Evolutionary conservation across 257 asterid species (phyloP).

Genomic region (Capsicum rhomboideum): DNA sequence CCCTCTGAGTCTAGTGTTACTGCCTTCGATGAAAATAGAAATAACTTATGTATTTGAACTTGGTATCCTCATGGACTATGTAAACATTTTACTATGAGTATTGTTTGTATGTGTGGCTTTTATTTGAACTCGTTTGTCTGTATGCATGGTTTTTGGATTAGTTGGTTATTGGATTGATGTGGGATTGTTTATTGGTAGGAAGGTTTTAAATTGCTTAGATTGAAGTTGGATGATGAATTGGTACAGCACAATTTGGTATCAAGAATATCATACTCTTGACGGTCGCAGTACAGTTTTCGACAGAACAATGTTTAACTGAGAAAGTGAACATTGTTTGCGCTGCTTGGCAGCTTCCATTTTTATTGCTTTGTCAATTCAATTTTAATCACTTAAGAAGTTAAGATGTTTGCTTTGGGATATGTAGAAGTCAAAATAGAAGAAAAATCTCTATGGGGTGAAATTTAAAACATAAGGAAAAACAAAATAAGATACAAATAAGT

Average conservation of each 20-base stretch:
- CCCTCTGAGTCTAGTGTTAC: not conserved
- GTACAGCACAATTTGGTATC: too few relatives aligned
- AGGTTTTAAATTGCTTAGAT: too few relatives aligned
- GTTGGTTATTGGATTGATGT: too few relatives aligned
- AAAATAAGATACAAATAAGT: not conserved
- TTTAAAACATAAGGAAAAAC: not conserved
- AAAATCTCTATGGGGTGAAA: not conserved
- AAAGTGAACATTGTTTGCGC: not conserved
- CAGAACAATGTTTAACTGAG: too few relatives aligned
- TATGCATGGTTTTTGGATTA: too few relatives aligned
- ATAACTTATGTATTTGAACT: not conserved
- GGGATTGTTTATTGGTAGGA: too few relatives aligned
- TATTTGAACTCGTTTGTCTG: too few relatives aligned
- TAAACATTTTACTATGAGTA: not conserved
- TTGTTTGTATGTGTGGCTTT: too few relatives aligned
- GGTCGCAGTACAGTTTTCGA: too few relatives aligned
- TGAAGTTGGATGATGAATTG: too few relatives aligned
- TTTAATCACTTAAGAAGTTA: not conserved
- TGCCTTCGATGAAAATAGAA: not conserved
- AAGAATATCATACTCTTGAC: too few relatives aligned
- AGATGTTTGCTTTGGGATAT: not conserved
- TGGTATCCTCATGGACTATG: not conserved
- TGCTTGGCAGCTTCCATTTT: not conserved
- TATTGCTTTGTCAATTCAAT: not conserved
- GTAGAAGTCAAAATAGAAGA: not conserved